These are phyloP conservation scores for Taiwanofungus camphoratus DNA, from an alignment of 1,284 basidiomycete genomes.

Conservation along the genomic window DNA sequence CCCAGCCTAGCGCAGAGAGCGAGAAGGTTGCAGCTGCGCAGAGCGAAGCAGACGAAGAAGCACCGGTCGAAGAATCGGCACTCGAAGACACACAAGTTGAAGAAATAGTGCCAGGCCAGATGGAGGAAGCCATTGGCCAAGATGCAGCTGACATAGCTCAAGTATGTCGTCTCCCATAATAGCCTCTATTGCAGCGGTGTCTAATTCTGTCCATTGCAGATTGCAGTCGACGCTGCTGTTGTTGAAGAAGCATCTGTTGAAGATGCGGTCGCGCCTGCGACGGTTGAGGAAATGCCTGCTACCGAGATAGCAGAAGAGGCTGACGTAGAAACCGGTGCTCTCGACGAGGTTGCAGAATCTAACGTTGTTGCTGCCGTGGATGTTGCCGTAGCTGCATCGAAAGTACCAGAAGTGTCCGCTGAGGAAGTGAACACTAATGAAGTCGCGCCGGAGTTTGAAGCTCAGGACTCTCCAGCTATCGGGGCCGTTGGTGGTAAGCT, in stretches of 20 bases:
- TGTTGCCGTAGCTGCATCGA: too few species aligned
- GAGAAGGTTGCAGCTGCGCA: slow-evolving; percentile 1
- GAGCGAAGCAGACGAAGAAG: slow-evolving; percentile 2
- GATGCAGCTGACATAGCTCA: slow-evolving; percentile 1
- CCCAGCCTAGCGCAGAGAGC: too few species aligned
- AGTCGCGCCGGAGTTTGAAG: too few species aligned
- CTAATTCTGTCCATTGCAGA: too few species aligned
- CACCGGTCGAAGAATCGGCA: slow-evolving; percentile 1
- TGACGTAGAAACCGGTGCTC: not conserved
- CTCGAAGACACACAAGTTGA: slow-evolving; percentile 1
- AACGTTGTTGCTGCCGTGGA: not conserved
- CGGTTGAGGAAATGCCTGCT: not conserved
- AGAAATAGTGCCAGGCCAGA: too few species aligned
- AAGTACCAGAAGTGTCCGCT: too few species aligned
- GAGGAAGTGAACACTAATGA: too few species aligned
- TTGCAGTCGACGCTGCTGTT: slow-evolving; percentile 6
- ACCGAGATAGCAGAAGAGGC: not conserved
- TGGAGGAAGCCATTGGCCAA: slow-evolving; percentile 1
- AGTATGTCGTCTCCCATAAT: too few species aligned
- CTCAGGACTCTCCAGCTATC: too few species aligned
- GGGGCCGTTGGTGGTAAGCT: too few species aligned
- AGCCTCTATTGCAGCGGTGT: too few species aligned
- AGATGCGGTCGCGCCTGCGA: too few species aligned
- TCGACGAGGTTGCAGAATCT: not conserved
- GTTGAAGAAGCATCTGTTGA: slow-evolving; percentile 8